A percentile compares a stretch with the other conserved stretches of the same genome.
phyloP scores from a whole-genome alignment of 2,329 filamentous ascomycete genomes.

The Didymella lethalis region DNA sequence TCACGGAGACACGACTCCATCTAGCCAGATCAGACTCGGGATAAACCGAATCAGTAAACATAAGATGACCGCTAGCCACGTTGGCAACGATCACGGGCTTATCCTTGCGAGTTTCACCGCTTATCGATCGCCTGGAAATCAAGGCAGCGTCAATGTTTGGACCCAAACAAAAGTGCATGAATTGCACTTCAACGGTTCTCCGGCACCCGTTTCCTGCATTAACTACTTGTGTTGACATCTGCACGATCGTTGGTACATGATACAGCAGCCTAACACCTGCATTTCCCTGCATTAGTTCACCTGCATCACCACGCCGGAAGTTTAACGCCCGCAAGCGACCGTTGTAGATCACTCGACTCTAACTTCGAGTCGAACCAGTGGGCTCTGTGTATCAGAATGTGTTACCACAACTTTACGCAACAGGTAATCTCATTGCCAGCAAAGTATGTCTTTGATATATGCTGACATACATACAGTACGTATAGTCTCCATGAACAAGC shows the following conservation, averaged over 20 bases:
- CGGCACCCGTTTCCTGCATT: constrained; percentile 4
- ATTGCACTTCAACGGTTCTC: background rate
- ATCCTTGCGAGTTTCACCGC: constrained; percentile 20
- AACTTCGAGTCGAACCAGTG: background rate
- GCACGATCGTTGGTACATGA: constrained; percentile 2
- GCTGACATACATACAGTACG: constrained; percentile 3
- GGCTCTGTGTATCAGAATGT: constrained; percentile 28
- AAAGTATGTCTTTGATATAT: background rate
- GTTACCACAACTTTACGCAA: constrained; percentile 45
- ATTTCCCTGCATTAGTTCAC: constrained; percentile 8
- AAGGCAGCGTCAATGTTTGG: constrained; percentile 16
- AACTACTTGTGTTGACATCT: constrained; percentile 10
- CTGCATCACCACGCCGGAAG: background rate
- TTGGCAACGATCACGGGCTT: constrained; percentile 14
- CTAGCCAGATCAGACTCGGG: constrained; percentile 1
- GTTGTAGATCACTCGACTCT: background rate
- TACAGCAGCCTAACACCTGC: constrained; percentile 2
- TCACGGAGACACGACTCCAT: constrained; percentile 4
- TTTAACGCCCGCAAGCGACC: background rate
- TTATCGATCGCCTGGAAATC: constrained; percentile 17
- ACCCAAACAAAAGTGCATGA: constrained; percentile 5
- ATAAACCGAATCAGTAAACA: constrained; percentile 3
- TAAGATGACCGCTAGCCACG: constrained; percentile 20
- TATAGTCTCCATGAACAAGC: background rate
- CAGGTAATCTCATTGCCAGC: constrained; percentile 21